phyloP scores from a whole-genome alignment of 805 yeast genomes.

The Spathaspora girioi region DNA sequence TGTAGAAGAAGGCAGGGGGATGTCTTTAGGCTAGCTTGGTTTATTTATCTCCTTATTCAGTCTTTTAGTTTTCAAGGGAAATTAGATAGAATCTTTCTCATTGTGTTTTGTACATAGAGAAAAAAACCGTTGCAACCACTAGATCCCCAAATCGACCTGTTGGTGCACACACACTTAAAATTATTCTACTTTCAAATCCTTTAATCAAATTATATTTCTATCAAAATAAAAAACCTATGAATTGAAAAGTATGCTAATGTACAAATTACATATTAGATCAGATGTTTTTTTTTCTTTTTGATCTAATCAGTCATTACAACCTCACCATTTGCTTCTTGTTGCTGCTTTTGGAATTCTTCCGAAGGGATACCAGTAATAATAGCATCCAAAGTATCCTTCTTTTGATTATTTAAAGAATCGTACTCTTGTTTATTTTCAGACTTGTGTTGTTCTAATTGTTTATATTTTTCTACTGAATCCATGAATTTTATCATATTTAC shows the following conservation, averaged over 20 bases:
- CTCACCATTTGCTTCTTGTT: slow-evolving; percentile 9
- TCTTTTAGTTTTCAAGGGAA: not conserved
- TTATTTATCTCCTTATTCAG: not conserved
- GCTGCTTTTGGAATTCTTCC: slow-evolving; percentile 14
- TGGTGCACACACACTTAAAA: not conserved
- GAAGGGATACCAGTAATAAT: slow-evolving; percentile 27
- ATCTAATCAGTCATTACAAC: slow-evolving; percentile 17
- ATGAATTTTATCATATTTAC: slow-evolving; percentile 64
- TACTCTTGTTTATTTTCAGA: slow-evolving; percentile 43
- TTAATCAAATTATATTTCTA: not conserved
- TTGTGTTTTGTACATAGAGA: not conserved
- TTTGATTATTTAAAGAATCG: slow-evolving; percentile 29
- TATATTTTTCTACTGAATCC: slow-evolving; percentile 58
- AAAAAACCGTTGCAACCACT: not conserved
- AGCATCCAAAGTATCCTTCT: slow-evolving; percentile 38
- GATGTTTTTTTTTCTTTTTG: not conserved
- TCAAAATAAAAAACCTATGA: not conserved
- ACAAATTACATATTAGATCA: not conserved
- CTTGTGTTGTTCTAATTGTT: slow-evolving; percentile 38
- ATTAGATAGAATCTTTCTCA: not conserved
- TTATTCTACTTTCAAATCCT: not conserved
- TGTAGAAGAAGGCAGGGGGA: not conserved
- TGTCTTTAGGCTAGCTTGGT: not conserved
- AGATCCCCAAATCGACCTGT: too few relatives aligned
- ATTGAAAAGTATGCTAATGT: slow-evolving; percentile 1